Base-by-base conservation (phyloP, 352 stramenopile genomes). In the Phytophthora sp. region DNA sequence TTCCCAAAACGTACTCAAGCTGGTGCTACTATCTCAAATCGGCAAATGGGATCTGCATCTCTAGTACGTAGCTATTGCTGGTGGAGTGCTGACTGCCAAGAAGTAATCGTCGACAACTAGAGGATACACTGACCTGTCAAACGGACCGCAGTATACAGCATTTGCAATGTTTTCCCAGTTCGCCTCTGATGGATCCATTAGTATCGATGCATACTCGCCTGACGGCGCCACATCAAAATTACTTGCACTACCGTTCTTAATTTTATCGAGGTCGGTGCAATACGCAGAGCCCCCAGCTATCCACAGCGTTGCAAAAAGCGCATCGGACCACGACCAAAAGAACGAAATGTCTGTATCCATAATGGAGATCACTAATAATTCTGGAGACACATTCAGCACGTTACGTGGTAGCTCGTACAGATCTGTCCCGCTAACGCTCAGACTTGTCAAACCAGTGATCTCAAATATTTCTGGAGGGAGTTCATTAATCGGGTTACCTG, bases 401-500 rank as follows among this genome's bases (percentile, higher is more conserved):
- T 64, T 67, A 1, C 30, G 49, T 5, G 58, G 63, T 1, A 76
- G 28, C 20, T 64, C 31, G 1, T 15, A 15, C 4, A 77, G 5
- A 17, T 43, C 20, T 0, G 27, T 71, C 9, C 30, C 27, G 3
- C 63, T 34, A 7, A 67, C 20, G 2, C 61, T 31, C 27, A 74
- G 26, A 2, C 18, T 28, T 5, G 6, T 0, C 26, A 71, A 20
- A 8, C 34, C n/a, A 9, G 45, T 4, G 10, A 62, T 17, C 6
- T 64, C 37, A 20, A 77, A 74, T 4, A 76, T 30, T 13, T 39
- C 37, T 5, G 32, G n/a, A 0, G 72, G 69, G 5, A 81, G 38
- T 15, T 61, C 27, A 1, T 26, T 51, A 17, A 76, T 63, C 4
- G 69, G 72, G 30, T 72, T 76, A 3, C 62, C 51, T 7, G 31